phyloP scores from a whole-genome alignment of 495 filamentous ascomycete species.

The Thermothielavioides terrestris region DNA sequence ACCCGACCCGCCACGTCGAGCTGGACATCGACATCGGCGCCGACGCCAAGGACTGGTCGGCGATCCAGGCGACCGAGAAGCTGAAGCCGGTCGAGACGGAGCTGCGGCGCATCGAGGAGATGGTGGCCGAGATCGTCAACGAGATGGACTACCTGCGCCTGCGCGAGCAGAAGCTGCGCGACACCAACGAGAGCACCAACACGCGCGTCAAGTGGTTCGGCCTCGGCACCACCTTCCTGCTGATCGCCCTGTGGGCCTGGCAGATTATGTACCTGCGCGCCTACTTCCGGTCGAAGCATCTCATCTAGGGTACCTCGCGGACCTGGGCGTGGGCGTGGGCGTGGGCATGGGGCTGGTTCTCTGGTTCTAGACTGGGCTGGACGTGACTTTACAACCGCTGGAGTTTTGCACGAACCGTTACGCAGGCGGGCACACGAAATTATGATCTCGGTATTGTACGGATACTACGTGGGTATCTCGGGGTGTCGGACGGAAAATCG shows the following conservation, averaged over 20 bases:
- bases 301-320: no score
- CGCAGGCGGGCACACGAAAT: constrained; percentile 24
- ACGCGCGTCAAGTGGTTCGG: constrained; percentile 98
- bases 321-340: no score
- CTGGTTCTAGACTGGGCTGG: constrained; percentile 1
- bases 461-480: neutral
- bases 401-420: constrained; percentile 9
- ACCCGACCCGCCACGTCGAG: constrained; percentile 71
- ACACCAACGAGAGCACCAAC: constrained; percentile 99
- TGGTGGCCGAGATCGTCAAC: constrained; percentile 67
- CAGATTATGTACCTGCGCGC: constrained; percentile 95
- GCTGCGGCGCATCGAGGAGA: constrained; percentile 83
- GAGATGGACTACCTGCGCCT: constrained; percentile 90
- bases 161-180: constrained; percentile 89
- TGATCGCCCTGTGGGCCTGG: constrained; percentile 86
- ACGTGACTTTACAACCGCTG: constrained; percentile 6
- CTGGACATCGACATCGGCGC: constrained; percentile 98
- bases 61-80: constrained; percentile 93
- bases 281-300: constrained; percentile 69
- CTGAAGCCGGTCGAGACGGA: constrained; percentile 96
- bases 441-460: constrained; percentile 15
- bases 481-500: neutral
- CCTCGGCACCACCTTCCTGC: constrained; percentile 86
- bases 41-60: constrained; percentile 96
- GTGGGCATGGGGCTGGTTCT: neutral